phyloP scores from a whole-genome alignment of 1,139 yeast genomes.

The Lodderomyces parapsilosis region DNA sequence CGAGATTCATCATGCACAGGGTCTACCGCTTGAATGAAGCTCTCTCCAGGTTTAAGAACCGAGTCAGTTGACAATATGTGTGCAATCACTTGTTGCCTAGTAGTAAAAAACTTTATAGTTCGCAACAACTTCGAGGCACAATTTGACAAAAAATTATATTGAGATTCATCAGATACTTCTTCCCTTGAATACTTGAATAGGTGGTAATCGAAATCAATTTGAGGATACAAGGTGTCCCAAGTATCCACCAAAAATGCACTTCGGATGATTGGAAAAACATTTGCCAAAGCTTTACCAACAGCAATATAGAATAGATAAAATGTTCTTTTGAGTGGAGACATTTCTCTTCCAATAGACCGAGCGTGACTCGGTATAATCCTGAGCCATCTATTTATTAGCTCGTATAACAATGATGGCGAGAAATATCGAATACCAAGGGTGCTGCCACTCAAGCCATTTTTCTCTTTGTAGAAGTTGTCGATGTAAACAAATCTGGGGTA shows the following conservation, averaged over 20 bases:
- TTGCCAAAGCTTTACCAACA: slow-evolving; percentile 33
- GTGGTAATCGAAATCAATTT: slow-evolving; percentile 27
- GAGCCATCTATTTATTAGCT: slow-evolving; percentile 27
- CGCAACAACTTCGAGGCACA: slow-evolving; percentile 23
- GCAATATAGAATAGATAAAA: slow-evolving; percentile 36
- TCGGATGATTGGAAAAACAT: slow-evolving; percentile 35
- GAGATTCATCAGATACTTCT: slow-evolving; percentile 18
- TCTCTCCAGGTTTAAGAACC: slow-evolving; percentile 17
- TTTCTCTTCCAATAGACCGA: slow-evolving; percentile 26
- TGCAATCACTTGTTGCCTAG: slow-evolving; percentile 24
- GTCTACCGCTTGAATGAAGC: slow-evolving; percentile 5
- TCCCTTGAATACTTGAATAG: slow-evolving; percentile 21
- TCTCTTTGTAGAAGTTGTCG: slow-evolving; percentile 23
- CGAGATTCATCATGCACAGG: slow-evolving; percentile 10
- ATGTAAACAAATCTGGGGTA: slow-evolving; percentile 28
- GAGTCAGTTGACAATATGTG: slow-evolving; percentile 20
- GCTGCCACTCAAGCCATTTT: slow-evolving; percentile 7
- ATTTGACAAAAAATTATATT: slow-evolving; percentile 19
- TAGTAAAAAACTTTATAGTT: slow-evolving; percentile 30
- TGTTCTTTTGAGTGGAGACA: slow-evolving; percentile 31
- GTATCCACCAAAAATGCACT: slow-evolving; percentile 37
- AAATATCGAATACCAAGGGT: slow-evolving; percentile 16
- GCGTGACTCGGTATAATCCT: slow-evolving; percentile 36
- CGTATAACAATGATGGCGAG: slow-evolving; percentile 15
- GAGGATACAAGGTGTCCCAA: slow-evolving; percentile 30